Evolutionary conservation across 2,329 filamentous ascomycete species (phyloP).

Genomic region (Seiridium unicorne): DNA sequence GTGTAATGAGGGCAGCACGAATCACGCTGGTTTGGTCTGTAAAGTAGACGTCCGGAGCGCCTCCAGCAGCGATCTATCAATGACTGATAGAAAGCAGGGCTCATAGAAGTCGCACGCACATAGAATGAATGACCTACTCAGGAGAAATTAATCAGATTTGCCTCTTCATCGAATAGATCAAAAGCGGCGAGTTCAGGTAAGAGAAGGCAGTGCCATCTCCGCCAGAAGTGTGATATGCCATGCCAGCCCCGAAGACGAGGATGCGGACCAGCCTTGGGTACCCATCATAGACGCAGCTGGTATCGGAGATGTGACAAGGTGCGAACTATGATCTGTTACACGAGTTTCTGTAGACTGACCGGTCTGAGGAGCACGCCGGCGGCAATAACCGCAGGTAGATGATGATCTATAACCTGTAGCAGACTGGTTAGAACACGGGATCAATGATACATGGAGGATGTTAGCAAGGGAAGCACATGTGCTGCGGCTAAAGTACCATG

Average conservation of each 20-base stretch:
- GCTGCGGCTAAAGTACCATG: neutral
- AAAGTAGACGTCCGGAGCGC: constrained; percentile 68
- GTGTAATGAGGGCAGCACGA: constrained; percentile 94
- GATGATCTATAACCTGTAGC: constrained; percentile 49
- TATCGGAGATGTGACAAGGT: neutral
- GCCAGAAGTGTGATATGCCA: neutral
- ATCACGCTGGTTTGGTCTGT: constrained; percentile 73
- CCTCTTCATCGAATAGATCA: neutral
- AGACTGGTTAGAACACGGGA: constrained; percentile 10
- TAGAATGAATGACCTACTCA: constrained; percentile 71
- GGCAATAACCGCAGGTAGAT: constrained; percentile 53
- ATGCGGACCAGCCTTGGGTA: neutral
- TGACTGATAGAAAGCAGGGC: constrained; percentile 65
- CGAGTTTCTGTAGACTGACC: constrained; percentile 49
- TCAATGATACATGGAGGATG: neutral
- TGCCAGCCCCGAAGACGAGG: neutral
- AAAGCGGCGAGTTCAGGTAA: constrained; percentile 10
- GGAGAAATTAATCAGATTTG: no score
- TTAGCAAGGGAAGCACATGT: neutral
- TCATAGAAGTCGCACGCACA: constrained; percentile 59
- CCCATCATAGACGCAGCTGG: neutral
- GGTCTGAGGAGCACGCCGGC: constrained; percentile 37
- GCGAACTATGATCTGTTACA: constrained; percentile 19
- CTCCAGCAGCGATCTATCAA: constrained; percentile 78
- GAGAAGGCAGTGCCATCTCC: constrained; percentile 15